Evolutionary conservation across 257 asterid genomes (phyloP), one percentile per base, ranked within the genome.

Genomic region (Fraxinus quadrangulata): DNA sequence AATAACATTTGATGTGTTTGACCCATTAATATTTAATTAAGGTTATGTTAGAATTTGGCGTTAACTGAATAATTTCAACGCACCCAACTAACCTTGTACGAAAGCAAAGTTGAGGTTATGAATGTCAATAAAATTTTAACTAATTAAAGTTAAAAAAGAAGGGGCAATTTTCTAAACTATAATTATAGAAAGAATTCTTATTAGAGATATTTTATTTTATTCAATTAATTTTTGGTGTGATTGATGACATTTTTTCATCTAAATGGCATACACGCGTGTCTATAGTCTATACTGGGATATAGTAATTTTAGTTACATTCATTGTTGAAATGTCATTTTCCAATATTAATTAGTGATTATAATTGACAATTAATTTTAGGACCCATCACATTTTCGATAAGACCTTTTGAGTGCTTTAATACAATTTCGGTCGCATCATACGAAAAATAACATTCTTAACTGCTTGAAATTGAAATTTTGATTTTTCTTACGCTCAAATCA

Each of bases 21-120:
- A 23, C 19, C 69, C 69, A 63, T 24, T 63, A 24, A 26, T 19
- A 2, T 19, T 19, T 19, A 6, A 2, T n/a, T 6, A 56, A 56
- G 21, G 13, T 26, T 26, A 26, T 63, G 28, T 59, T 59, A 59
- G 9, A 56, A 56, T 56, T 19, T 5, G 69, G 33, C 4, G 31
- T 63, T 63, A 63, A 61, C 68, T 24, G 28, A 5, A 56, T n/a
- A 56, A 59, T 59, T 56, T 21, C 67, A 59, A 59, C 67, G 67
- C 67, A n/a, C 67, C 67, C 67, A 59, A 59, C 67, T 19, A 21
- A 59, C 28, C 67, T 59, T 59, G 31, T 59, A 23, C 13, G 16
- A 59, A 21, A 59, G 30, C 28, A 30, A 6, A 59, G 2, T 59
- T 21, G 28, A 21, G 2, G 31, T 59, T 59, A 21, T 59, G 67